These are phyloP conservation scores for Calocera cornea DNA, from an alignment of 768 basidiomycete genomes.

Conservation along the genomic window DNA sequence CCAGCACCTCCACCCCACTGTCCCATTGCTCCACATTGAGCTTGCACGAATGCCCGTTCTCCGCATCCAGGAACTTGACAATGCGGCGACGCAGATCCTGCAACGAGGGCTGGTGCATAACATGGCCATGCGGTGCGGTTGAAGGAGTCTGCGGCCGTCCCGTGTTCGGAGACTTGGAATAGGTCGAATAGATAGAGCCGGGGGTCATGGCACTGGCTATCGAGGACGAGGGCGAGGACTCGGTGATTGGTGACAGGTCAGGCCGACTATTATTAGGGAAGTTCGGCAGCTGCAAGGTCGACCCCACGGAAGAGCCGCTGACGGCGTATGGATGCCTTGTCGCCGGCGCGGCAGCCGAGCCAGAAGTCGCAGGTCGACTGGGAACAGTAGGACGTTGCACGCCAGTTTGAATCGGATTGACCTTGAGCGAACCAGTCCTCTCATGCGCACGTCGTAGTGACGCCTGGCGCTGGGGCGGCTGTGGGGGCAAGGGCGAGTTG, in stretches of 20 bases:
- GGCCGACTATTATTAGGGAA: slow-evolving; percentile 6
- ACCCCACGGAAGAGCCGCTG: neutral
- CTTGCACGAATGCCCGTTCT: slow-evolving; percentile 51
- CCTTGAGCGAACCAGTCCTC: neutral
- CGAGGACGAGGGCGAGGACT: slow-evolving; percentile 13
- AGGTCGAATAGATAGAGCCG: neutral
- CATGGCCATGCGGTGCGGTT: slow-evolving; percentile 3
- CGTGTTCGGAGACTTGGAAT: neutral
- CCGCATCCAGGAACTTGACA: slow-evolving; percentile 78
- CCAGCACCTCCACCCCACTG: slow-evolving; percentile 74
- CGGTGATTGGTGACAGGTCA: slow-evolving; percentile 16
- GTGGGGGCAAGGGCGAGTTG: slow-evolving; percentile 29
- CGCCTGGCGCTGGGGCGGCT: slow-evolving; percentile 24
- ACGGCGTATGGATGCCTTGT: neutral
- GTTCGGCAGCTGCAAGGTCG: neutral
- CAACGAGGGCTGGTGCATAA: slow-evolving; percentile 32
- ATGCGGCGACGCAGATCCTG: slow-evolving; percentile 72
- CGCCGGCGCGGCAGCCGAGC: neutral
- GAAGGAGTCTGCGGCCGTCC: neutral
- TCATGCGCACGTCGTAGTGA: slow-evolving; percentile 6
- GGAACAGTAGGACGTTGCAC: neutral
- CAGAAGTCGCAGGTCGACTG: neutral
- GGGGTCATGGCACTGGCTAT: neutral
- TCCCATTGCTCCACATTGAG: slow-evolving; percentile 71
- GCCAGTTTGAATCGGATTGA: slow-evolving; percentile 2